Percentiles rank a stretch among this genome's conserved stretches.
Conservation (phyloP, 2,329 filamentous ascomycete species). For the Bipolaris cookei region DNA sequence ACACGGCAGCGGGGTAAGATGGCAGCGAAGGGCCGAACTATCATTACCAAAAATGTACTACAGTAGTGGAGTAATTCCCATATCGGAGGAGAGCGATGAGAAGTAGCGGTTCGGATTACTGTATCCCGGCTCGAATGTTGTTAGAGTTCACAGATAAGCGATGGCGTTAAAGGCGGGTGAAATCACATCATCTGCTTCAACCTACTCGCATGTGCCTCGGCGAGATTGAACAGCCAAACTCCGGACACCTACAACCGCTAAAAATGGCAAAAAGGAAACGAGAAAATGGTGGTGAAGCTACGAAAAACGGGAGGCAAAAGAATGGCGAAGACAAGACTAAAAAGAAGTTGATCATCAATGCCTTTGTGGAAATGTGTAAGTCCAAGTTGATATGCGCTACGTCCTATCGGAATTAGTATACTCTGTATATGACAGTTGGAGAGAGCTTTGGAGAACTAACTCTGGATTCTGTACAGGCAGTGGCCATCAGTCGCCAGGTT, state of each 20-base stretch:
- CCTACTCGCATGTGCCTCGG: neutral
- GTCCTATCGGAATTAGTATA: neutral
- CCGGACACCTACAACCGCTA: neutral
- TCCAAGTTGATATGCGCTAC: neutral
- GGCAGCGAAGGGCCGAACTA: conserved; percentile 3
- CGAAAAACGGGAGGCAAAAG: conserved; percentile 21
- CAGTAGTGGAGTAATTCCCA: conserved; percentile 9
- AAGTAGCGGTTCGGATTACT: neutral
- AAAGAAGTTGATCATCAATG: conserved; percentile 53
- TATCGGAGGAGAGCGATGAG: conserved; percentile 15
- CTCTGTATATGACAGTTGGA: neutral
- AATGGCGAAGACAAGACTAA: conserved; percentile 24
- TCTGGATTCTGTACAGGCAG: conserved; percentile 25
- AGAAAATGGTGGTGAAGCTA: conserved; percentile 18
- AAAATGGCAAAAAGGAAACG: conserved; percentile 22
- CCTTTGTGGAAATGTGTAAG: conserved; percentile 52
- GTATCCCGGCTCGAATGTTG: conserved; percentile 6
- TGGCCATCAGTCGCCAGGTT: conserved; percentile 57
- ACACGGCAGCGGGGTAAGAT: conserved; percentile 12
- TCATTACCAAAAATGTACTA: neutral
- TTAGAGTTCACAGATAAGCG: conserved; percentile 24
- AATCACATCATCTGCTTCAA: conserved; percentile 40
- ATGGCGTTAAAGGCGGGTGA: conserved; percentile 35
- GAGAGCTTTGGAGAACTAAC: neutral
- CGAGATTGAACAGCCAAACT: neutral